Percentiles rank a stretch among this genome's conserved stretches.
phyloP scores from a whole-genome alignment of 2,329 filamentous ascomycete species.

The Stachybotrys echinatus region DNA sequence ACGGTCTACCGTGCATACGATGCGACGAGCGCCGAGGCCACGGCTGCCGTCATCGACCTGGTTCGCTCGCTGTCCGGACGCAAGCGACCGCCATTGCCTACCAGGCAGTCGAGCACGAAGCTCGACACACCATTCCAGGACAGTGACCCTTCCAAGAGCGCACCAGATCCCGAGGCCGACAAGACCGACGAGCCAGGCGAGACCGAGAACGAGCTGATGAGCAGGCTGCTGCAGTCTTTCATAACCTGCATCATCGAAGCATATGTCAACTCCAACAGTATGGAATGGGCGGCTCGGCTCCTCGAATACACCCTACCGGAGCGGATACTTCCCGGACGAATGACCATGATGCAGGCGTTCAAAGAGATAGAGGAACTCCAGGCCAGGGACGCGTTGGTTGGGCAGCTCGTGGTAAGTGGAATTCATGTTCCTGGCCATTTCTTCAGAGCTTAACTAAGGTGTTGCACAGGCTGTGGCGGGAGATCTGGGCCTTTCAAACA shows the following conservation, averaged over 20 bases:
- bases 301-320: conserved; percentile 65
- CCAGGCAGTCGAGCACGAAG: conserved; percentile 51
- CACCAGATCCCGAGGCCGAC: conserved; percentile 56
- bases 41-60: conserved; percentile 64
- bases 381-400: conserved; percentile 60
- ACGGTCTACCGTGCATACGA: conserved; percentile 64
- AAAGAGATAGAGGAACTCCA: conserved; percentile 57
- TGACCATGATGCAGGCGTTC: conserved; percentile 59
- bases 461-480: conserved; percentile 52
- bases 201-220: conserved; percentile 56
- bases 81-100: conserved; percentile 58
- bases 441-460: conserved; percentile 9
- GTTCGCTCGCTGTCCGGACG: conserved; percentile 63
- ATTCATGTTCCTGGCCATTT: not conserved
- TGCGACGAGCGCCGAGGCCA: conserved; percentile 59
- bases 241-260: conserved; percentile 72
- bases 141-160: conserved; percentile 48
- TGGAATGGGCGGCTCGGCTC: conserved; percentile 60
- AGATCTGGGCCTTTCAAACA: conserved; percentile 51
- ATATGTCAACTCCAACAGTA: conserved; percentile 57
- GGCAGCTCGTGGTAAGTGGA: conserved; percentile 60
- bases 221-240: conserved; percentile 66
- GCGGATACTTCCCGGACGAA: conserved; percentile 55
- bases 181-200: conserved; percentile 29
- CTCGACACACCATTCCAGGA: conserved; percentile 50